phyloP scores from a whole-genome alignment of 1,284 basidiomycete species.

The Exobasidium rhododendri region DNA sequence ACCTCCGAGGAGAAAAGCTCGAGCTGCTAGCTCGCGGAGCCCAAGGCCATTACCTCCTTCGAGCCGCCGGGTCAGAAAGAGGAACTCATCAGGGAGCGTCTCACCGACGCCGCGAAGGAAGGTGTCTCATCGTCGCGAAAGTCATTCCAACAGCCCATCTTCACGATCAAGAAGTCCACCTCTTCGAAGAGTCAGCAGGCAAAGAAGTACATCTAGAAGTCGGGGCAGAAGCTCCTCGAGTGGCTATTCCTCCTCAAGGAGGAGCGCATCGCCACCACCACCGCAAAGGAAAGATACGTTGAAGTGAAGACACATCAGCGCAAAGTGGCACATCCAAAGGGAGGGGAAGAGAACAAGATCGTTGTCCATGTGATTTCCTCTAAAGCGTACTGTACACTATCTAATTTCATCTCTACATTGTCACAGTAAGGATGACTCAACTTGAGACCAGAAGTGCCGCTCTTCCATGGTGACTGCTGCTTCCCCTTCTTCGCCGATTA shows the following conservation, averaged over 20 bases:
- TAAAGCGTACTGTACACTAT: too few species aligned
- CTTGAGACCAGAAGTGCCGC: not conserved
- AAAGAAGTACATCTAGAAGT: not conserved
- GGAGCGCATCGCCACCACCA: not conserved
- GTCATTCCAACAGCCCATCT: not conserved
- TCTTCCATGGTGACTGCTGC: not conserved
- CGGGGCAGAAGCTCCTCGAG: not conserved
- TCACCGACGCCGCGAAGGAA: not conserved
- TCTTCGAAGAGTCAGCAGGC: too few species aligned
- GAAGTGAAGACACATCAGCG: too few species aligned
- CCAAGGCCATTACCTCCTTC: too few species aligned
- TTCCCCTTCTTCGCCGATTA: constrained; percentile 9
- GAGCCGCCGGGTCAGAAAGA: not conserved
- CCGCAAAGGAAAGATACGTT: not conserved
- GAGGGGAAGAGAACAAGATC: too few species aligned
- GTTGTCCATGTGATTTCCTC: too few species aligned
- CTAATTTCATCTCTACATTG: not conserved
- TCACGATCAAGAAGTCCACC: too few species aligned
- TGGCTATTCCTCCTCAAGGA: not conserved
- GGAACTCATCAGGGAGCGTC: not conserved
- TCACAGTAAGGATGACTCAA: not conserved
- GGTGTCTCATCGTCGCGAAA: not conserved
- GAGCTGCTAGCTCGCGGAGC: too few species aligned
- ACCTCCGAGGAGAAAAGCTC: too few species aligned
- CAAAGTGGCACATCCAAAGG: too few species aligned